Base-by-base conservation (phyloP, 2,329 filamentous ascomycete species). In the Fusarium nurragi region DNA sequence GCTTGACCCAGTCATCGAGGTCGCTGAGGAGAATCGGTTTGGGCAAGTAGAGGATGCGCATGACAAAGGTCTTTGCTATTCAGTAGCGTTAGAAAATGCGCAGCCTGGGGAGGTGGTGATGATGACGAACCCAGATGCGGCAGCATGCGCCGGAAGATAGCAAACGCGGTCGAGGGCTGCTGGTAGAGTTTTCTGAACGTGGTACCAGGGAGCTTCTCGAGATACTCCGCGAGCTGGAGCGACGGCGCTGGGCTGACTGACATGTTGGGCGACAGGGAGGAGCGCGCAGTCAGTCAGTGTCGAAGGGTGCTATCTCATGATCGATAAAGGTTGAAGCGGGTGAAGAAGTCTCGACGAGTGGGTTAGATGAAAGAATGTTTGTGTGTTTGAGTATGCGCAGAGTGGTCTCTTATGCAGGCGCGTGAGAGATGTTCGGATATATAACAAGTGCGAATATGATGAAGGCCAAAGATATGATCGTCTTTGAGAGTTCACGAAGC, bases 121-220 rank as follows among this genome's bases (percentile, higher is more conserved):
- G 37, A 47, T 36, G 26, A 65, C 81, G 73, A 83, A 94, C 91
- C 93, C 62, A 98, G 81, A 74, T 96, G 91, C 56, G 95, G 93
- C 57, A 99, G 86, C 93, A 99, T 97, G 80, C 95, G 94, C 69
- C 95, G 88, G 77, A 98, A 98, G 73, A 99, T 94, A 68, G 95
- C 95, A 68, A 99, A 88, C 34, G 94, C 91, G 2, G 95, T 97
- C 38, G 94, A 97, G 26, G 95, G 95, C 82, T 97, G 94, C 80
- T 94, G 91, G 83, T 99, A 99, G 41, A 99, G 86, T 77, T 92
- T 91, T 75, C 88, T 88, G 78, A 98, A 97, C 32, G 93, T 96
- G 38, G 91, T 93, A 65, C 94, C 93, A 46, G 92, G 92, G 73
- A 97, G 89, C 76, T 90, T 88, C 84, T 98, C 94, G 76, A 98